Percentiles rank a stretch among this genome's conserved stretches.
Evolutionary conservation across 2,329 filamentous ascomycete genomes (phyloP).

Genomic region (Coleophoma eucalyptorum): DNA sequence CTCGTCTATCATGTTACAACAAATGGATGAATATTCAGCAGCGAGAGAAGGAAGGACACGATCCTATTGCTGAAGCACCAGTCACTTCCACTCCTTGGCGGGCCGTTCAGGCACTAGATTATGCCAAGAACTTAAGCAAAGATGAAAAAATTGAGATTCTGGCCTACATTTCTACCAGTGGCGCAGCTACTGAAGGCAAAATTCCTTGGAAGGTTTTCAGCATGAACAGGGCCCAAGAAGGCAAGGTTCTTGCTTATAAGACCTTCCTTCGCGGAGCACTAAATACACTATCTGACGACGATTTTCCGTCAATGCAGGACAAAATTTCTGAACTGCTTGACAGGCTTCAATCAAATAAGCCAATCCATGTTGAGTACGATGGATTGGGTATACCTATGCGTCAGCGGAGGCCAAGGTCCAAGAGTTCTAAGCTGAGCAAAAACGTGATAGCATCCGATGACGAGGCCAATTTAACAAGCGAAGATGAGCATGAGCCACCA

Average conservation of each 20-base stretch:
- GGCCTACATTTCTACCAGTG: constrained; percentile 36
- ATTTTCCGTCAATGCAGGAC: neutral
- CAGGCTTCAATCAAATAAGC: neutral
- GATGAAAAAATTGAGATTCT: constrained; percentile 42
- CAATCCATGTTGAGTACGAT: neutral
- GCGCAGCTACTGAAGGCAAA: constrained; percentile 36
- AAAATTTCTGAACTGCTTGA: neutral
- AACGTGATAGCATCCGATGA: neutral
- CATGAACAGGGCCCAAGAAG: constrained; percentile 27
- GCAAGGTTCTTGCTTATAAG: constrained; percentile 28
- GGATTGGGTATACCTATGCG: neutral
- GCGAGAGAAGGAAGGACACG: constrained; percentile 16
- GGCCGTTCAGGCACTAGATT: constrained; percentile 37
- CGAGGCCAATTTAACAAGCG: neutral
- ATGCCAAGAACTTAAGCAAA: constrained; percentile 37
- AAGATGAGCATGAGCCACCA: neutral
- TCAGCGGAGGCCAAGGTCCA: neutral
- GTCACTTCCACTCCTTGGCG: constrained; percentile 34
- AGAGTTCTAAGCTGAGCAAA: neutral
- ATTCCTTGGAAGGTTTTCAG: constrained; percentile 47
- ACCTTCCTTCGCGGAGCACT: neutral
- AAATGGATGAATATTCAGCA: constrained; percentile 58
- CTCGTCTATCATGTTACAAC: constrained; percentile 60
- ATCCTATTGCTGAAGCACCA: constrained; percentile 10
- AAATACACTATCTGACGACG: neutral